Base-by-base conservation (phyloP, 2,329 filamentous ascomycete genomes). In the Cytospora piceae region DNA sequence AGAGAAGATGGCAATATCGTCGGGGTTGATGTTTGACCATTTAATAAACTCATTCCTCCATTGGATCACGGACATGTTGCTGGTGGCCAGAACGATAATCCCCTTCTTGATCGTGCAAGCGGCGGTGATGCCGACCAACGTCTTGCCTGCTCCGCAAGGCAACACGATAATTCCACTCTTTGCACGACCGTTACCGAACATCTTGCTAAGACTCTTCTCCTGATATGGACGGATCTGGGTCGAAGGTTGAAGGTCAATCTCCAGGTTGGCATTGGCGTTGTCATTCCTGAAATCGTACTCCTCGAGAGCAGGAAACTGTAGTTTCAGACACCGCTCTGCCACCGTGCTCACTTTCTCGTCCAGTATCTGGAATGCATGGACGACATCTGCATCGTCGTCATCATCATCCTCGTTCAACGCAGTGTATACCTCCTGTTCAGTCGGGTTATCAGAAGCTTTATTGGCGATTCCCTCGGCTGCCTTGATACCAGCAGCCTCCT, bases 241-340 rank as follows among this genome's bases (percentile, higher is more conserved):
- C 64, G 90, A 89, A 0, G 94, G 94, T 72, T 91, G 91, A 58
- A 98, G 82, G 75, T 98, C 94, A 71, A 99, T 99, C 65, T 98
- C 93, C 42, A 99, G 82, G 59, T 92, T 97, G 0, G 94, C 87
- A 73, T 98, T 99, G 71, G 88, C 85, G 67, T 91, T 87, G 75
- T 99, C 95, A 71, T 95, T 94, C 65, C 93, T 86, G 77, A 98
- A 99, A 76, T 99, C 95, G 77, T 99, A 99, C 78, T 99, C 95
- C 76, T 98, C 94, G 11, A 97, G 86, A 11, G 97, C 90, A 3
- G 95, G 95, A 68, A 93, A 90, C 31, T 90, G 90, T 59, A 99
- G 87, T 55, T 91, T 90, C 61, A 96, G 85, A 74, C 95, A 98
- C 66, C 93, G 90, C 77, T 95, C 93, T 73, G 96, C 92, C 1